phyloP scores from a whole-genome alignment of 2,329 filamentous ascomycete species.

The Hymenoscyphus fraxineus region DNA sequence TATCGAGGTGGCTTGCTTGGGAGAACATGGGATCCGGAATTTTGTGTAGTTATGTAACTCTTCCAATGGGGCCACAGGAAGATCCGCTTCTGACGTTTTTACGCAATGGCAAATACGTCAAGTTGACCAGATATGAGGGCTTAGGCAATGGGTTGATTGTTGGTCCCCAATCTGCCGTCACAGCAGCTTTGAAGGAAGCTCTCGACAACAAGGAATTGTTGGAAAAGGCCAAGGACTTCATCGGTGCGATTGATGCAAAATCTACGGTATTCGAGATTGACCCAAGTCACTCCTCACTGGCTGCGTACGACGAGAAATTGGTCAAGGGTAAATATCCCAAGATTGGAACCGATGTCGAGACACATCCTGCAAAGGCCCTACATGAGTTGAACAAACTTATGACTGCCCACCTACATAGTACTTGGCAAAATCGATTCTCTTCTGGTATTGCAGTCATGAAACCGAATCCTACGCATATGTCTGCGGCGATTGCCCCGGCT shows the following conservation, averaged over 20 bases:
- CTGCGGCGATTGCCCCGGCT: conserved; percentile 65
- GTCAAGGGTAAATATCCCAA: conserved; percentile 64
- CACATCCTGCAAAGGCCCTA: conserved; percentile 58
- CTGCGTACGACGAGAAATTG: conserved; percentile 66
- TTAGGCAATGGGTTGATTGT: conserved; percentile 70
- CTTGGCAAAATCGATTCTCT: conserved; percentile 76
- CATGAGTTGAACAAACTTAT: conserved; percentile 68
- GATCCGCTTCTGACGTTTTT: conserved; percentile 70
- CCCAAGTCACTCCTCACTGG: conserved; percentile 61
- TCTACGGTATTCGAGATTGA: conserved; percentile 59
- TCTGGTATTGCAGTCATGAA: conserved; percentile 78
- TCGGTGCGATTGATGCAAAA: conserved; percentile 47
- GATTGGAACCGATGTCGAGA: conserved; percentile 59
- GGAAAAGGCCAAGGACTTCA: conserved; percentile 57
- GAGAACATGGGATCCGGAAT: conserved; percentile 83
- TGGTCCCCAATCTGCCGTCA: conserved; percentile 62
- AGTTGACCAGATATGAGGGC: conserved; percentile 69
- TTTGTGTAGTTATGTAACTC: conserved; percentile 70
- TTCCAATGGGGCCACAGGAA: conserved; percentile 77
- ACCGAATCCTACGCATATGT: conserved; percentile 71
- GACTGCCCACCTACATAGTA: conserved; percentile 77
- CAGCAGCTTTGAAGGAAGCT: conserved; percentile 57
- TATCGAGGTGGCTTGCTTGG: conserved; percentile 90
- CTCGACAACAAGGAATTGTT: conserved; percentile 50
- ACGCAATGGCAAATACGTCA: conserved; percentile 70